These are phyloP conservation scores for Monotropa hypopitys DNA, from an alignment of 179 eudicot genomes.

Conservation along the genomic window DNA sequence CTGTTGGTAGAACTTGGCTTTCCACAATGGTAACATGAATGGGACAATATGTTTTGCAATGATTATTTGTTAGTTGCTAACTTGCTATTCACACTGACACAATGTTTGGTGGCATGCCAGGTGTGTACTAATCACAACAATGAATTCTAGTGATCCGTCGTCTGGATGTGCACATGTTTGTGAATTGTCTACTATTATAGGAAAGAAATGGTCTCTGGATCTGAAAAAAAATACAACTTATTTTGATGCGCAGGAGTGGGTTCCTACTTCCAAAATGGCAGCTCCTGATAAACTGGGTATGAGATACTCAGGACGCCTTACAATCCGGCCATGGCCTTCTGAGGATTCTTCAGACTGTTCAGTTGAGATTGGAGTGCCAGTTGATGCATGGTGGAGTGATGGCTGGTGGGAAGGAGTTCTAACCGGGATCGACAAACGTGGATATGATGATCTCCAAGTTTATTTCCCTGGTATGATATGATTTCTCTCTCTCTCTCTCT, in stretches of 20 bases:
- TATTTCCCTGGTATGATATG: constrained; percentile 51
- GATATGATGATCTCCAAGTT: constrained; percentile 34
- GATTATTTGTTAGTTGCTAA: too few relatives aligned
- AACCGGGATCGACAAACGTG: constrained; percentile 21
- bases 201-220: neutral
- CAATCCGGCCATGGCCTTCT: constrained; percentile 54
- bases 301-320: constrained; percentile 58
- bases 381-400: constrained; percentile 94
- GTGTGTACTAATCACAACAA: neutral
- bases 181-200: neutral
- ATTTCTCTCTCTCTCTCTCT: neutral
- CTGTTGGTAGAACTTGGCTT: neutral
- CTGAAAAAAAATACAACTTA: neutral
- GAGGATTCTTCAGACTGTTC: constrained; percentile 13
- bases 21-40: neutral
- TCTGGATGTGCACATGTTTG: neutral
- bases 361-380: constrained; percentile 54
- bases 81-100: neutral
- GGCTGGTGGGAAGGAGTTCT: constrained; percentile 99
- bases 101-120: neutral
- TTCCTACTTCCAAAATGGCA: constrained; percentile 64
- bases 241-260: constrained; percentile 52
- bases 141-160: neutral
- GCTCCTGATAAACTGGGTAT: constrained; percentile 70
- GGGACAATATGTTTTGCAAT: neutral